Conservation (phyloP, 2,329 filamentous ascomycete genomes). For the Talaromyces sp. region DNA sequence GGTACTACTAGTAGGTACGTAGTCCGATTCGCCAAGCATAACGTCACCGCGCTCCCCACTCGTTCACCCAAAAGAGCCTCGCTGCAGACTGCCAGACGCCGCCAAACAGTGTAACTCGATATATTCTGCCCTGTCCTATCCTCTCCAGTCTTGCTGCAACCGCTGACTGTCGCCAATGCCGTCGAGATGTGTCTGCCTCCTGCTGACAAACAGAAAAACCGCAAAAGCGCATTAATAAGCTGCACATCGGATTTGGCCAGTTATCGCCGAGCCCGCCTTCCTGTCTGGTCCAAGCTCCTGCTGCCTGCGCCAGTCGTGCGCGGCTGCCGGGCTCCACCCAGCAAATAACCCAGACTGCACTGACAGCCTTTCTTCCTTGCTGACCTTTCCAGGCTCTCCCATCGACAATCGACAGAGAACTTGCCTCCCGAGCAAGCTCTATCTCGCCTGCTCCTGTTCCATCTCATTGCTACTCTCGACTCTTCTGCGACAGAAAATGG, state of each 20-base stretch:
- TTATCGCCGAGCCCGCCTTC: slow-evolving; percentile 7
- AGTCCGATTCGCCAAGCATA: background rate
- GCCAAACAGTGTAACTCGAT: background rate
- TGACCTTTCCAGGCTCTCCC: background rate
- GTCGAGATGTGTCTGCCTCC: background rate
- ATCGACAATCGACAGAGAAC: background rate
- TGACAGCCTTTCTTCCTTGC: background rate
- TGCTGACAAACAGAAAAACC: background rate
- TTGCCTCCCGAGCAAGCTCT: background rate
- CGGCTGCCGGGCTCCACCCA: background rate
- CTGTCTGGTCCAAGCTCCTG: background rate
- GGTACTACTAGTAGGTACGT: too few relatives aligned
- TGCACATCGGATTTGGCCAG: background rate
- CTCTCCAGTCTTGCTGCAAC: background rate
- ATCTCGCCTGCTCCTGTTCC: background rate
- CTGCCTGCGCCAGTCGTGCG: slow-evolving; percentile 1
- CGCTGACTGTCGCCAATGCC: background rate
- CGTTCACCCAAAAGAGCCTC: background rate
- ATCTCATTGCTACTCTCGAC: slow-evolving; percentile 1
- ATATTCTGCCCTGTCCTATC: background rate
- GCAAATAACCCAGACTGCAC: background rate
- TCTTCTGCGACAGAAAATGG: slow-evolving; percentile 18
- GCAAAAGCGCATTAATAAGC: background rate
- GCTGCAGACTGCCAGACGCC: background rate
- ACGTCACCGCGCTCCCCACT: background rate